phyloP scores from a whole-genome alignment of 2,329 filamentous ascomycete species.

The Samsoniella hepiali region DNA sequence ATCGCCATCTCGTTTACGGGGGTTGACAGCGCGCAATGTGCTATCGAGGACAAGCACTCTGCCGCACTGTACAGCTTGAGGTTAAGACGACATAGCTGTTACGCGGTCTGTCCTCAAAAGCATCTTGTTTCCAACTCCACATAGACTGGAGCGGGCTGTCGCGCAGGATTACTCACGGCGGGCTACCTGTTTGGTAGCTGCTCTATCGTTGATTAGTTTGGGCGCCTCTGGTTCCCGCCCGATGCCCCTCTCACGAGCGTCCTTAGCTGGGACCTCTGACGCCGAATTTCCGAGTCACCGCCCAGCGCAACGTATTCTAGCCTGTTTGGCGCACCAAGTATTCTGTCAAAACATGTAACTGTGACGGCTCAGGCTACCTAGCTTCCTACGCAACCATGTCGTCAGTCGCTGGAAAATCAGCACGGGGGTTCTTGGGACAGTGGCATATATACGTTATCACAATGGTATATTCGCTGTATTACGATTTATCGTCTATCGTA shows the following conservation, averaged over 20 bases:
- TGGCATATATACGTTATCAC: neutral
- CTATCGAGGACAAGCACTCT: too few species aligned
- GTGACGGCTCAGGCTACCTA: too few species aligned
- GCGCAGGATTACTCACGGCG: neutral
- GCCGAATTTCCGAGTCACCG: constrained; percentile 7
- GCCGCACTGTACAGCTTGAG: too few species aligned
- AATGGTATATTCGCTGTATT: constrained; percentile 16
- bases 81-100: too few species aligned
- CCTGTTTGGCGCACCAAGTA: too few species aligned
- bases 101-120: too few species aligned
- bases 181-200: neutral
- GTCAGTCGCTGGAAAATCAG: too few species aligned
- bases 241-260: neutral
- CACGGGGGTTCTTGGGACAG: neutral
- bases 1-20: too few species aligned
- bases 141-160: neutral
- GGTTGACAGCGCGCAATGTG: too few species aligned
- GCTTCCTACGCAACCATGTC: too few species aligned
- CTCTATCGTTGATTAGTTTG: neutral
- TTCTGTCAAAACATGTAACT: too few species aligned
- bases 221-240: neutral
- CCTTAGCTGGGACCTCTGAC: neutral
- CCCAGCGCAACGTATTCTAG: neutral
- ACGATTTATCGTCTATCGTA: constrained; percentile 2
- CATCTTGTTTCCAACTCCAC: too few species aligned